phyloP scores from a whole-genome alignment of 2,329 filamentous ascomycete genomes.

The Aspergillus uvarum region DNA sequence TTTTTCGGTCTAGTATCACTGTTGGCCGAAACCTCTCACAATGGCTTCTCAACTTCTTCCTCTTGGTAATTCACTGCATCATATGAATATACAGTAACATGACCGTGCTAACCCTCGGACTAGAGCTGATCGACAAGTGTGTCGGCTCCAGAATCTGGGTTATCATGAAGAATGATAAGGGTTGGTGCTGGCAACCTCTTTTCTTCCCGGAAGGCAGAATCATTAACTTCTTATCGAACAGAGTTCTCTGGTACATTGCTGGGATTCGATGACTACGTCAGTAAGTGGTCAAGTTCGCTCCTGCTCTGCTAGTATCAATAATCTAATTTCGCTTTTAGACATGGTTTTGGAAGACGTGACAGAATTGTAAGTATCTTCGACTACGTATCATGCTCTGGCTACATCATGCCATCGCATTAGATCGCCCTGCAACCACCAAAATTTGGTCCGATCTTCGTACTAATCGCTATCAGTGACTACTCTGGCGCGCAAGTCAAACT shows the following conservation, averaged over 20 bases:
- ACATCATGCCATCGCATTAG: not conserved
- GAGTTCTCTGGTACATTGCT: conserved; percentile 94
- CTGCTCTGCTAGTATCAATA: conserved; percentile 12
- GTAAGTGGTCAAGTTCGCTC: conserved; percentile 60
- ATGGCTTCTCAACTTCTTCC: conserved; percentile 76
- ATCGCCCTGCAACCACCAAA: not conserved
- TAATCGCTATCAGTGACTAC: conserved; percentile 68
- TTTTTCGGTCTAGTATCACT: too few relatives aligned
- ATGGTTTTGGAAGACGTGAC: conserved; percentile 98
- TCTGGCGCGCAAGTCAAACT: conserved; percentile 83
- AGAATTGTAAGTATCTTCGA: conserved; percentile 68
- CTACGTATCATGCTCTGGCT: conserved; percentile 4
- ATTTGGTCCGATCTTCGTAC: not conserved
- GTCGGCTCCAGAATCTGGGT: conserved; percentile 98
- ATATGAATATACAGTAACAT: conserved; percentile 4
- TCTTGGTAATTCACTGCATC: conserved; percentile 53
- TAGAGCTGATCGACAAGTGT: conserved; percentile 98
- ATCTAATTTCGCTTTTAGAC: conserved; percentile 56
- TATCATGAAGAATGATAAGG: conserved; percentile 98
- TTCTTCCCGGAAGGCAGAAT: not conserved
- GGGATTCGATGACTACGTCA: conserved; percentile 99
- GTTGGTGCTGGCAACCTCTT: conserved; percentile 48
- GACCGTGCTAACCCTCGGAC: conserved; percentile 22
- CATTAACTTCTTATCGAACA: conserved; percentile 43
- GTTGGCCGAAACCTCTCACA: conserved; percentile 14